Evolutionary conservation across 192 early-diverging fungal genomes (phyloP).

Genomic region (Phlyctochytrium arcticum): DNA sequence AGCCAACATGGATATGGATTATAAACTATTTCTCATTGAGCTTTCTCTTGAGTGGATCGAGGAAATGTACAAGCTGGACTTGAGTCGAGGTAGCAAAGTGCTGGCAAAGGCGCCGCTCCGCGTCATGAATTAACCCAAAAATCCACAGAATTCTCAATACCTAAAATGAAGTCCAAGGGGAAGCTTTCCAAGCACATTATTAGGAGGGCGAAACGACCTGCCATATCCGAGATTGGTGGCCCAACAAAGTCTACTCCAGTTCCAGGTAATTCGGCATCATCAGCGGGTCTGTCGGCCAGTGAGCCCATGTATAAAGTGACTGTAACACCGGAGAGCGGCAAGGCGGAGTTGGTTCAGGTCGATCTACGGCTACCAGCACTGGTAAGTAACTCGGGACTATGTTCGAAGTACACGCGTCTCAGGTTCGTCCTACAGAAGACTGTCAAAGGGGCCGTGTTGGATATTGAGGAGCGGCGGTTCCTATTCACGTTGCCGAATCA

Average conservation of each 20-base stretch:
- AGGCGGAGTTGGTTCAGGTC: constrained; percentile 14
- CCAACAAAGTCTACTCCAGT: neutral
- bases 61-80: constrained; percentile 50
- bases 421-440: constrained; percentile 12
- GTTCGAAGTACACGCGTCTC: neutral
- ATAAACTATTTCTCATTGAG: constrained; percentile 63
- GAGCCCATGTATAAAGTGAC: too few species aligned
- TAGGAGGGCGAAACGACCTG: constrained; percentile 43
- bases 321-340: too few species aligned
- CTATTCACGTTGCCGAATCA: constrained; percentile 7
- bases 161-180: constrained; percentile 54
- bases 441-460: constrained; percentile 10
- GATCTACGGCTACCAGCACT: constrained; percentile 17
- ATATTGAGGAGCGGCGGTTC: constrained; percentile 21
- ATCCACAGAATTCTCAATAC: constrained; percentile 53
- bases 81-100: constrained; percentile 54
- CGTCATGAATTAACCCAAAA: neutral
- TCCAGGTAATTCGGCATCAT: too few species aligned
- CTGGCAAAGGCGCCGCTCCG: too few species aligned
- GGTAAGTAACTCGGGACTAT: neutral
- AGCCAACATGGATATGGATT: constrained; percentile 55
- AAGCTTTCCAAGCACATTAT: constrained; percentile 53
- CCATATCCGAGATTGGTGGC: constrained; percentile 33
- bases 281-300: too few species aligned
- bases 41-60: constrained; percentile 65